phyloP scores from a whole-genome alignment of 2,329 filamentous ascomycete species.

The Ascochyta clinopodiicola region DNA sequence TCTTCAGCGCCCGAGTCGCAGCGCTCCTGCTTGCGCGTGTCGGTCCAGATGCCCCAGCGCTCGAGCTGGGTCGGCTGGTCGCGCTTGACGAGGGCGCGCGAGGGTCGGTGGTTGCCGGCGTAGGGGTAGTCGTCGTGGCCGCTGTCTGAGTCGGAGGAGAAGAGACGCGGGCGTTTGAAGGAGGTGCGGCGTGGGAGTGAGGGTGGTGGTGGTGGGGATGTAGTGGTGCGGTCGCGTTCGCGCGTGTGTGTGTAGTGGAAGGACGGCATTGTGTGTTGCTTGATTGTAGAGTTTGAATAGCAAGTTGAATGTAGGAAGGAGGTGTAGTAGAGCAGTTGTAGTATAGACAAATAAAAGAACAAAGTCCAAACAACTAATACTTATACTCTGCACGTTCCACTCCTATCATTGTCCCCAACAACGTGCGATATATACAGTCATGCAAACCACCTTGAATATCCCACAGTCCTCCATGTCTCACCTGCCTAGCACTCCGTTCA shows the following conservation, averaged over 20 bases:
- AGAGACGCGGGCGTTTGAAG: constrained; percentile 33
- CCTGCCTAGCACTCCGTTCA: constrained; percentile 17
- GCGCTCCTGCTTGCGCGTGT: background rate
- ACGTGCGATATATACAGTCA: background rate
- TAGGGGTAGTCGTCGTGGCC: constrained; percentile 45
- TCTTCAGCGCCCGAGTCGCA: constrained; percentile 12
- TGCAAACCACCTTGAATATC: constrained; percentile 10
- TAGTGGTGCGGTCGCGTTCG: constrained; percentile 27
- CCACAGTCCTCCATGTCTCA: constrained; percentile 17
- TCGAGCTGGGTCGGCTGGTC: constrained; percentile 28
- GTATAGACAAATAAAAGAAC: background rate
- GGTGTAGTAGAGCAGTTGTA: background rate
- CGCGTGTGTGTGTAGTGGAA: constrained; percentile 30
- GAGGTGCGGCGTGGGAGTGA: constrained; percentile 32
- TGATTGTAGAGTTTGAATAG: background rate
- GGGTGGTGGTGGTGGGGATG: constrained; percentile 24
- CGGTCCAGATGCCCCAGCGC: constrained; percentile 43
- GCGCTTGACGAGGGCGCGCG: constrained; percentile 36
- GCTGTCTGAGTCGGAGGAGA: constrained; percentile 34
- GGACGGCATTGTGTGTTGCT: constrained; percentile 32
- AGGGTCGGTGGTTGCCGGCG: constrained; percentile 25
- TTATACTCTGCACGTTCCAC: background rate
- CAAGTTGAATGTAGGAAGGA: background rate
- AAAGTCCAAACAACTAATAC: background rate
- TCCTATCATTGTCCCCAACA: no score